phyloP scores from a whole-genome alignment of 2,329 filamentous ascomycete genomes.

The Xylariaceae sp. region DNA sequence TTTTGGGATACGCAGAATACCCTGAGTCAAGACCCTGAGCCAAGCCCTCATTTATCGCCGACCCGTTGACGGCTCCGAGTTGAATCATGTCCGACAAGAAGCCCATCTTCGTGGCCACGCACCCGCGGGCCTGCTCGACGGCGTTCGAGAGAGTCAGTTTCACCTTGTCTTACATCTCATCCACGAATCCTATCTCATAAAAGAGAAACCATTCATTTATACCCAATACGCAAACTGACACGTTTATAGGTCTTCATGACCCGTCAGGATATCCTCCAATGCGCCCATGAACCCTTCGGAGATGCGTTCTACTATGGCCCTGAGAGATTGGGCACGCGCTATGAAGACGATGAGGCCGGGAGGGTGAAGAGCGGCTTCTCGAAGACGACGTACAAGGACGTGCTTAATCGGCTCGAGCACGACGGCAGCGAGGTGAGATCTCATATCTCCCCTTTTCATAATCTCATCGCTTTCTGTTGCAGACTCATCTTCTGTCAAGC shows the following conservation, averaged over 20 bases:
- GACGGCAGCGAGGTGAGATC: slow-evolving; percentile 66
- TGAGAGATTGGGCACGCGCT: slow-evolving; percentile 76
- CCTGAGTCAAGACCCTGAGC: no score
- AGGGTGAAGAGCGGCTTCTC: slow-evolving; percentile 60
- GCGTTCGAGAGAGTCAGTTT: slow-evolving; percentile 83
- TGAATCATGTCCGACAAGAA: slow-evolving; percentile 60
- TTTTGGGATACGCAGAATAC: no score
- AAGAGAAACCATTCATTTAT: no score
- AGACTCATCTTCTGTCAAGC: background rate
- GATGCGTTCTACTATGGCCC: slow-evolving; percentile 96
- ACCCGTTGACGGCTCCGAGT: no score
- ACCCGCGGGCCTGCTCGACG: slow-evolving; percentile 91
- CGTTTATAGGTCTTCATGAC: slow-evolving; percentile 85
- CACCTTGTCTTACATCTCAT: no score
- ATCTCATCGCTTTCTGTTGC: background rate
- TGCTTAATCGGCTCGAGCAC: slow-evolving; percentile 69
- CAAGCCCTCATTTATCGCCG: no score
- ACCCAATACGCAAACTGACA: no score
- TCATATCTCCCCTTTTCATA: background rate
- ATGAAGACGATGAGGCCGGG: slow-evolving; percentile 58
- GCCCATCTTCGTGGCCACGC: slow-evolving; percentile 87
- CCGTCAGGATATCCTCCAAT: slow-evolving; percentile 71
- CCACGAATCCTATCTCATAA: no score
- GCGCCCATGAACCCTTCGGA: slow-evolving; percentile 92
- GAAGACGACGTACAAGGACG: slow-evolving; percentile 66